Conservation (phyloP, 2,329 filamentous ascomycete genomes). For the Cadophora gregata region DNA sequence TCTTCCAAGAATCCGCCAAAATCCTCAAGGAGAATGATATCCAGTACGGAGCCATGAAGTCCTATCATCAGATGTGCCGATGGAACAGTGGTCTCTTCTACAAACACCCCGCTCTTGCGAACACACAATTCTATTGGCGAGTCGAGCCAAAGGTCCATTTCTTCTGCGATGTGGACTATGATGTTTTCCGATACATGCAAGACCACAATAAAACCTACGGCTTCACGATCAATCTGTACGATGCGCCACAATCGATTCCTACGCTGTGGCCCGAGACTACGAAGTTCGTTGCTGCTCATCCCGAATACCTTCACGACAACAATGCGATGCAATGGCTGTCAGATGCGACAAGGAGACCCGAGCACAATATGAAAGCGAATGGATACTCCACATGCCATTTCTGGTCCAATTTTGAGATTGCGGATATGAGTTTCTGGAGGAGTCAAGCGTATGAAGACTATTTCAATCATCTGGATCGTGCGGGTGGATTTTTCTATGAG, state of each 20-base stretch:
- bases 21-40: slow-evolving; percentile 84
- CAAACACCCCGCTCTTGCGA: slow-evolving; percentile 84
- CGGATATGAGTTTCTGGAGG: slow-evolving; percentile 90
- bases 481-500: slow-evolving; percentile 98
- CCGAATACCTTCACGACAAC: slow-evolving; percentile 79
- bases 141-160: slow-evolving; percentile 99
- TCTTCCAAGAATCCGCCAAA: slow-evolving; percentile 84
- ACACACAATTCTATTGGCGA: slow-evolving; percentile 95
- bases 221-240: slow-evolving; percentile 97
- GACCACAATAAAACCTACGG: slow-evolving; percentile 99
- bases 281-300: slow-evolving; percentile 86
- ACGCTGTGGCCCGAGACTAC: slow-evolving; percentile 94
- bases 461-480: slow-evolving; percentile 91
- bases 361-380: slow-evolving; percentile 80
- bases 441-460: slow-evolving; percentile 92
- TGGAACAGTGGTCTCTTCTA: slow-evolving; percentile 99
- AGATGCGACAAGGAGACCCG: slow-evolving; percentile 76
- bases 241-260: slow-evolving; percentile 84
- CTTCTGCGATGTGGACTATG: slow-evolving; percentile 98
- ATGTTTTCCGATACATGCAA: slow-evolving; percentile 97
- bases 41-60: slow-evolving; percentile 86
- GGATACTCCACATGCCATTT: slow-evolving; percentile 99
- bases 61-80: slow-evolving; percentile 98
- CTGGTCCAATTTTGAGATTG: slow-evolving; percentile 99
- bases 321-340: slow-evolving; percentile 89